Evolutionary conservation across 2,329 filamentous ascomycete genomes (phyloP), one percentile per base, ranked within the genome.

Genomic region (Fusarium papillatum): DNA sequence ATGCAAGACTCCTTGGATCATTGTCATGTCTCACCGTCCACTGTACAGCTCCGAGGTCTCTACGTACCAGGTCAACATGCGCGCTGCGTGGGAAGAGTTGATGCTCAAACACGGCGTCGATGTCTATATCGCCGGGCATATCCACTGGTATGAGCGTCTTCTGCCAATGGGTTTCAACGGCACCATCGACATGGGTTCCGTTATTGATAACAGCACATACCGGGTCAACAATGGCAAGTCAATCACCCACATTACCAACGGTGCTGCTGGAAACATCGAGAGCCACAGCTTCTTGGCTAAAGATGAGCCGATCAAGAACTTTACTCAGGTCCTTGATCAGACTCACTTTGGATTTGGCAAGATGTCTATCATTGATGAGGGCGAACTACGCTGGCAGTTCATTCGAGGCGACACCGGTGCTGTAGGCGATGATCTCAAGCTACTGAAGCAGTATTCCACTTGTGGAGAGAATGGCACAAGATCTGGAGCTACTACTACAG

Each of bases 181-280:
- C 13, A 85, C 83, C 19, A 83, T 90, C 80, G 81, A 87, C 80
- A 72, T 72, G 1, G 68, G 65, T 7, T 84, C 85, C 1, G 81
- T 89, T 46, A 69, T 87, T 62, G 82, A 88, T 79, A 86, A 88
- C 71, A 83, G 87, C 79, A 89, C 87, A 13, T 89, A 88, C 81
- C 75, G 78, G 59, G 84, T 85, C 66, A 88, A 88, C 73, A 81
- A 86, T 2, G 87, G 88, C 57, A 82, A 81, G 29, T 88, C 86
- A 22, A 86, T 89, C 71, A 87, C 86, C 2, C 87, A 89, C 69
- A 81, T 90, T 39, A 82, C 87, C 79, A 89, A 89, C 76, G 88
- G 88, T n/a, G 87, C 87, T 83, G 88, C 88, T 5, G 88, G 88
- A 26, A 89, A 89, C 71, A 85, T 89, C 53, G 88, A 89, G 74